Conservation (phyloP, 2,329 filamentous ascomycete species). For the Aspergillus floridensis region DNA sequence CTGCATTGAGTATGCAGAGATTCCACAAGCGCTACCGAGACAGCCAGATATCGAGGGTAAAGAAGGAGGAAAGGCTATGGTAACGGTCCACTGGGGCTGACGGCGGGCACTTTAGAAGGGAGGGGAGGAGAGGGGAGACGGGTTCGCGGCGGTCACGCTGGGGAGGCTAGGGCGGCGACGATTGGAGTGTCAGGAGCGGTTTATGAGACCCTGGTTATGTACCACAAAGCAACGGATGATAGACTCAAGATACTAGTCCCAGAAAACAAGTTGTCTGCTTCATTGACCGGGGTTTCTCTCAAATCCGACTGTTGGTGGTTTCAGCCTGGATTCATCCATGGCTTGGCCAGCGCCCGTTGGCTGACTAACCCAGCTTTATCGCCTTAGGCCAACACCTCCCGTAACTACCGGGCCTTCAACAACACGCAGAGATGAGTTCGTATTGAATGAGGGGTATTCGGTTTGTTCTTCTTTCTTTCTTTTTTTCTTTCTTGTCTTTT, state of each 20-base stretch:
- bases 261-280: conserved; percentile 6
- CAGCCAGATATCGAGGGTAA: neutral
- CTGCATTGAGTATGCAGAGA: conserved; percentile 30
- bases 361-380: conserved; percentile 19
- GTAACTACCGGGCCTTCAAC: too few species aligned
- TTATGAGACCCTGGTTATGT: conserved; percentile 7
- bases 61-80: conserved; percentile 7
- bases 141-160: conserved; percentile 11
- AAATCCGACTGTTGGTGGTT: conserved; percentile 12
- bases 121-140: conserved; percentile 14
- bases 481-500: too few species aligned
- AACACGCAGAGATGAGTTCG: too few species aligned
- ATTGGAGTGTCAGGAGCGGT: neutral
- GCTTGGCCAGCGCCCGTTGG: conserved; percentile 11
- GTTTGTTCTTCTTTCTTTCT: too few species aligned
- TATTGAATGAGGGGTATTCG: neutral
- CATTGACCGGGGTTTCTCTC: conserved; percentile 11
- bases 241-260: neutral
- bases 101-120: conserved; percentile 15
- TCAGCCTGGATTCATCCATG: conserved; percentile 11
- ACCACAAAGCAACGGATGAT: conserved; percentile 7
- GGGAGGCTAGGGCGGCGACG: conserved; percentile 7
- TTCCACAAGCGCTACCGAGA: conserved; percentile 1
- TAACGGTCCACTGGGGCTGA: conserved; percentile 8
- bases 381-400: conserved; percentile 11